Base-by-base conservation (phyloP, 2,329 filamentous ascomycete species). In the Colletotrichum sp. region DNA sequence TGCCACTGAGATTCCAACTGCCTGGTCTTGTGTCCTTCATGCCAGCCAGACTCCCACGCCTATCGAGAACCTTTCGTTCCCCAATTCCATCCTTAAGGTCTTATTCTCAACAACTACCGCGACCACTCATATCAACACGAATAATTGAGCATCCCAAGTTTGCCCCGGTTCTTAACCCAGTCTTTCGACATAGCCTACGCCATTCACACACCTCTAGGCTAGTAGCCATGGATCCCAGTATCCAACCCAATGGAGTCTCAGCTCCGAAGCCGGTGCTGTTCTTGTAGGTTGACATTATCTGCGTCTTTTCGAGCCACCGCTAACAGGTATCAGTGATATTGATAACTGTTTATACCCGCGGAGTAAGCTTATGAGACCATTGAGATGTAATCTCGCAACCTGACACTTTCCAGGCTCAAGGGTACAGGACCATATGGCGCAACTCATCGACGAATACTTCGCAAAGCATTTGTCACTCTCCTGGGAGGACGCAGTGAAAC, bases 281-380 rank as follows among this genome's bases (percentile, higher is more conserved):
- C 82, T 87, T 88, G 86, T 88, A 77, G 57, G 84, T 77, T 21
- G 55, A 28, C 15, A 12, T 18, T 21, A 13, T 36, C n/a, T 21
- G 30, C 26, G 21, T 32, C 12, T 15, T 8, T 32, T 15, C 18
- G 30, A 32, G 34, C 30, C n/a, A 34, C 30, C 26, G 26, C 24
- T 21, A 36, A 18, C 4, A 63, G 16, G 12, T 10, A 61, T 16
- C 38, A 99, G 98, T 82, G 97, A 99, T 83, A 99, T 99, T 82
- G 97, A 99, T 89, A 99, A 99, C 83, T 99, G 98, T 86, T 91
- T 99, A 72, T 99, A 98, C 82, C 93, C 96, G 1, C 96, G 94
- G 85, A 96, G 95, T 96, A 82, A 85, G 90, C 83, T 8, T 15
- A 15, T 9, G 7, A 32, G 6, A 26, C 16, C 64, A 32, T 9